Conservation (phyloP, 371 early-diverging fungal species). For the Basidiobolus meristosporus region DNA sequence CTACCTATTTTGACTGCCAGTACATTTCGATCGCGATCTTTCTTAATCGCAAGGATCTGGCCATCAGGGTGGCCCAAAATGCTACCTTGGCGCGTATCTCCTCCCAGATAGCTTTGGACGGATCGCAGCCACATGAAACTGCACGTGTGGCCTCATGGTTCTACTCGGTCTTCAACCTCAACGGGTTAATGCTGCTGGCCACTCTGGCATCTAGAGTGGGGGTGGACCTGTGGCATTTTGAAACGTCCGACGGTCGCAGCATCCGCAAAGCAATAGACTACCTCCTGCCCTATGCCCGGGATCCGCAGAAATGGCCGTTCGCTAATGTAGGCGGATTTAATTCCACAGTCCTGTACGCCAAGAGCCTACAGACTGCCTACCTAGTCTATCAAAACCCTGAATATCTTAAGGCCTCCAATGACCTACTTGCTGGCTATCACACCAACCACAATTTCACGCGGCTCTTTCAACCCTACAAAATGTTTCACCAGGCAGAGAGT, state of each 20-base stretch:
- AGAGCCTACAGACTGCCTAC: constrained; percentile 1
- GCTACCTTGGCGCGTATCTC: constrained; percentile 8
- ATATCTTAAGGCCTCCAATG: constrained; percentile 1
- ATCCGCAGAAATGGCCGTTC: constrained; percentile 1
- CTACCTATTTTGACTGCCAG: constrained; percentile 15
- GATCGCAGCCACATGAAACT: constrained; percentile 16
- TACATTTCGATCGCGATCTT: constrained; percentile 13
- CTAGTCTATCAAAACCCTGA: constrained; percentile 2
- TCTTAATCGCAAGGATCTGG: constrained; percentile 11
- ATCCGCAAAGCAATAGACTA: constrained; percentile 21
- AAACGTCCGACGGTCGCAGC: constrained; percentile 10
- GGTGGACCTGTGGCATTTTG: constrained; percentile 9
- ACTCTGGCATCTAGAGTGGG: constrained; percentile 7
- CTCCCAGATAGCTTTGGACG: constrained; percentile 11
- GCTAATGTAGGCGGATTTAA: constrained; percentile 2
- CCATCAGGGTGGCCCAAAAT: constrained; percentile 5
- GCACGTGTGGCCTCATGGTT: constrained; percentile 12
- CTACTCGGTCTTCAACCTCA: constrained; percentile 16
- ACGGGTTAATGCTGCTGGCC: constrained; percentile 12
- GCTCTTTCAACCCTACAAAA: no score
- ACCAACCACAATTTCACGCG: no score
- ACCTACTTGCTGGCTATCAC: no score
- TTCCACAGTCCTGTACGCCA: constrained; percentile 1
- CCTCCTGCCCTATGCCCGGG: constrained; percentile 16
- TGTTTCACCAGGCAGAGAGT: no score